phyloP scores from a whole-genome alignment of 495 filamentous ascomycete genomes.

The Xylaria curta region DNA sequence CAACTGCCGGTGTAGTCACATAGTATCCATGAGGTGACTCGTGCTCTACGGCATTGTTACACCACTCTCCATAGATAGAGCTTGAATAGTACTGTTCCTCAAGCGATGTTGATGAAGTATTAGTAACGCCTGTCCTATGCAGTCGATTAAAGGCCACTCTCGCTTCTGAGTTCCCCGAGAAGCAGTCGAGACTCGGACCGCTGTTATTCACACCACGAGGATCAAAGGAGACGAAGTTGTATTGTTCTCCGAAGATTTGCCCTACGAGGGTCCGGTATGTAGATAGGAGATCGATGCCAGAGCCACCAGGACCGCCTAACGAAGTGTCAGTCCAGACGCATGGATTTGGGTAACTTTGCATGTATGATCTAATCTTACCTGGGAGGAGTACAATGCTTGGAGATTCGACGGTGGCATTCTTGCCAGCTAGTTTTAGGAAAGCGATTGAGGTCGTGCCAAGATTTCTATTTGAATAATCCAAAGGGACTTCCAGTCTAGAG shows the following conservation, averaged over 20 bases:
- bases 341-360: conserved; percentile 31
- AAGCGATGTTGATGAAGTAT: conserved; percentile 42
- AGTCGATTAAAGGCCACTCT: conserved; percentile 49
- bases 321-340: conserved; percentile 31
- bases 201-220: conserved; percentile 45
- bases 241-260: conserved; percentile 36
- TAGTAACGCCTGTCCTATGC: conserved; percentile 52
- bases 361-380: conserved; percentile 33
- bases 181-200: conserved; percentile 35
- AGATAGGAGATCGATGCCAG: conserved; percentile 33
- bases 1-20: conserved; percentile 34
- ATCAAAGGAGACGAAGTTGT: conserved; percentile 42
- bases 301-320: conserved; percentile 41
- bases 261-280: conserved; percentile 23
- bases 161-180: conserved; percentile 43
- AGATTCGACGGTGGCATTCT: conserved; percentile 33
- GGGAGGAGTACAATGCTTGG: conserved; percentile 45
- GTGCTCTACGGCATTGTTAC: conserved; percentile 31
- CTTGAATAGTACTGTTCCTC: conserved; percentile 40
- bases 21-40: conserved; percentile 36
- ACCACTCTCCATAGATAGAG: conserved; percentile 47
- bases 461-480: conserved; percentile 38
- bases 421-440: conserved; percentile 38
- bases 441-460: conserved; percentile 36
- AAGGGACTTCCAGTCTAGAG: conserved; percentile 39